Evolutionary conservation across 371 early-diverging fungal genomes (phyloP), one percentile per base, ranked within the genome.

Genomic region (Capillidium heterosporum): DNA sequence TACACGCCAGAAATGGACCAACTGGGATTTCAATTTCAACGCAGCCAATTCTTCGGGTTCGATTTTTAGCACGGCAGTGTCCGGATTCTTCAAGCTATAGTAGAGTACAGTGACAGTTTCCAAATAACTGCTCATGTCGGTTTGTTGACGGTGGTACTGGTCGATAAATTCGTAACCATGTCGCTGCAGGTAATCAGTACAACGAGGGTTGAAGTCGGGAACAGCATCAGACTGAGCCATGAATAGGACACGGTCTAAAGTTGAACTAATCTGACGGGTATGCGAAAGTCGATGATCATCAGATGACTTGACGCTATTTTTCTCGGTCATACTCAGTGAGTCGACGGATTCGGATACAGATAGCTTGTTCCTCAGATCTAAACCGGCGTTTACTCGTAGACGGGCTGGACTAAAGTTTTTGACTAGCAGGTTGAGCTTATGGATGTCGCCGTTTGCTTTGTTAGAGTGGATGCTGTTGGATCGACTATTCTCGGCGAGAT

Each of bases 121-220:
- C n/a, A 53, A 35, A 15, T 53, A 19, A n/a, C 11, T 29, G 2
- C 21, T 29, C n/a, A 29, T 13, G 24, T 53, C n/a, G 10, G 4
- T 53, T 24, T 27, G 39, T 39, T 27, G 39, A 29, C 29, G 19
- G 35, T 35, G 32, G 24, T 53, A 53, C 39, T 53, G 53, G 17
- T 53, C 53, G 5, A 53, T 29, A 31, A 53, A 53, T 31, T 39
- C 53, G 10, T 53, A 29, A 2, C 53, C 53, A 31, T 53, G 53
- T 1, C 19, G 19, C 24, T 53, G 53, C 39, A 53, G 39, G 24
- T 53, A 53, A 35, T 53, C 53, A 10, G 19, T 17, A 7, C 13
- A 29, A 4, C n/a, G 23, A 2, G 28, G 11, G 23, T 21, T 31
- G 4, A 31, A 15, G 39, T 35, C 23, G 23, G 15, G 15, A 5